Evolutionary conservation across 441 rosid genomes (phyloP), one percentile per base, ranked within the genome.

Genomic region (Populus trichocarpa): DNA sequence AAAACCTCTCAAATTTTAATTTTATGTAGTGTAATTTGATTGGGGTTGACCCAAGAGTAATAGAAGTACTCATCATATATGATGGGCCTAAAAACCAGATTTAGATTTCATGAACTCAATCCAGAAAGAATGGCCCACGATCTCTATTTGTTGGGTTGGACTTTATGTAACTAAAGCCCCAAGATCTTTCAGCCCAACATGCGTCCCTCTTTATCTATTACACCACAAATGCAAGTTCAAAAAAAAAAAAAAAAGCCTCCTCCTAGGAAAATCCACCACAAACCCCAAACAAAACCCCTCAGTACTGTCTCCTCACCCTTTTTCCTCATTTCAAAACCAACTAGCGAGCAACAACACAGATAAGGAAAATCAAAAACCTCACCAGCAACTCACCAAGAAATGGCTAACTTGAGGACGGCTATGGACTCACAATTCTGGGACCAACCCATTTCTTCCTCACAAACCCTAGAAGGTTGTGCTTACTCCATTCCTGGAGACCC

Each of bases 351-450:
- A 20, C 40, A 53, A 42, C 32, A 63, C 72, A 61, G 71, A 23
- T 69, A 30, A 61, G 70, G 70, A 16, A 65, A 11, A 13, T 25
- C 22, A 22, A 25, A 8, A 6, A 33, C 18, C 46, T 0, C 71
- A 32, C 13, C 25, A n/a, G 9, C 38, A 11, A 6, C 3, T 0
- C 28, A 13, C 4, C 33, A 20, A 53, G 80, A 40, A 89, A 91
- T 93, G 98, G 94, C 92, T 74, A 88, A 86, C 77, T 81, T 93
- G 35, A 81, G 86, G 84, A 85, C 97, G 81, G 97, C 97, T 30
- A 82, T 93, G 84, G 97, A 93, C 84, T 90, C 97, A 0, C 89
- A 82, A 4, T 95, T 91, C 81, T 90, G 92, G 92, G 97, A 93
- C 88, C 90, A 89, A 12, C 84, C 85, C 77, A 75, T 94, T 25